Evolutionary conservation across 257 asterid genomes (phyloP).

Genomic region (Fraxinus anomala): DNA sequence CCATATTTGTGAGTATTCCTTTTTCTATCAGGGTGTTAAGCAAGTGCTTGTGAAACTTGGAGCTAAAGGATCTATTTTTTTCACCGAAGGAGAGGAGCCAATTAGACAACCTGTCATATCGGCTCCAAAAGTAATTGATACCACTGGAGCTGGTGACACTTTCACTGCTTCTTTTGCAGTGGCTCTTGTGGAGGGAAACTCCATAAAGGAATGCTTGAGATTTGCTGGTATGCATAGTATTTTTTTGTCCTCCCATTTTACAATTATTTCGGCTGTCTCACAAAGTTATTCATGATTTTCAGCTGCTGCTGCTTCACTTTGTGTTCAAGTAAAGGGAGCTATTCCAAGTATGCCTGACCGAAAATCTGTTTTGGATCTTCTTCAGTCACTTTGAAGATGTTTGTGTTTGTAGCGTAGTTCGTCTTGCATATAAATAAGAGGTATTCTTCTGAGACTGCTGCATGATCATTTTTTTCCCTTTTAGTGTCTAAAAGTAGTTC

Average conservation of each 20-base stretch:
- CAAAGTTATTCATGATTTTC: slow-evolving; percentile 28
- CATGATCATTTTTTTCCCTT: not conserved
- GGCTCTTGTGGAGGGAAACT: slow-evolving; percentile 85
- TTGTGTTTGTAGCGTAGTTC: not conserved
- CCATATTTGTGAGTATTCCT: not conserved
- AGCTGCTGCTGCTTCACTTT: slow-evolving; percentile 98
- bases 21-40: slow-evolving; percentile 71
- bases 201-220: slow-evolving; percentile 68
- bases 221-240: slow-evolving; percentile 68
- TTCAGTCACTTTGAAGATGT: slow-evolving; percentile 53
- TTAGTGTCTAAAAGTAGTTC: not conserved
- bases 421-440: slow-evolving; percentile 36
- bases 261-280: slow-evolving; percentile 19
- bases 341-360: slow-evolving; percentile 98
- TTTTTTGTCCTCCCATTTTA: not conserved
- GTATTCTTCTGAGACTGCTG: slow-evolving; percentile 24
- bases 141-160: slow-evolving; percentile 98
- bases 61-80: slow-evolving; percentile 76
- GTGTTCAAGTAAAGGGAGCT: slow-evolving; percentile 98
- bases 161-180: slow-evolving; percentile 96
- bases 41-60: slow-evolving; percentile 95
- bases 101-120: slow-evolving; percentile 68
- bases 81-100: slow-evolving; percentile 76
- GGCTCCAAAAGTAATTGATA: slow-evolving; percentile 79
- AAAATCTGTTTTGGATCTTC: slow-evolving; percentile 67